These are phyloP conservation scores for Citrus maxima DNA, from an alignment of 345 rosid genomes.

Conservation along the genomic window DNA sequence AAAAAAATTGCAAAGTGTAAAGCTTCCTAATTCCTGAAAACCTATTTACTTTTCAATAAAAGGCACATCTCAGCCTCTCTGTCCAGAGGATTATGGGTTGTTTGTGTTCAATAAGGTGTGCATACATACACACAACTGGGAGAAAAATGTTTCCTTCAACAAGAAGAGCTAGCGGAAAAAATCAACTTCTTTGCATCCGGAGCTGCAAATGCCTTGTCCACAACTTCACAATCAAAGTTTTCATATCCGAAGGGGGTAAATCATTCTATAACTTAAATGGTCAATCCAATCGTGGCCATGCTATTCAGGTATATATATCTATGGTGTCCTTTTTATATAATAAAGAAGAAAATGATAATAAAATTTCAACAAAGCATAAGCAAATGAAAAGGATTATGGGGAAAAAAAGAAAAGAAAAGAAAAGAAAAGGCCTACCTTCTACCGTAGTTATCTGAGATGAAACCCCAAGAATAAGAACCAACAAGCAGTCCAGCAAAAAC, in stretches of 20 bases:
- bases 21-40: background rate
- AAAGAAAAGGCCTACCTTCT: conserved; percentile 30
- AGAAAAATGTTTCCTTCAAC: background rate
- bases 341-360: too few relatives aligned
- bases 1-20: background rate
- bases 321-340: too few relatives aligned
- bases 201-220: too few relatives aligned
- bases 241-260: background rate
- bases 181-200: background rate
- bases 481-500: conserved; percentile 46
- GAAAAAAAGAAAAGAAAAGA: too few relatives aligned
- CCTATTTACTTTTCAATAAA: background rate
- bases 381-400: too few relatives aligned
- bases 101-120: background rate
- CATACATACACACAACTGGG: background rate
- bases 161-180: background rate
- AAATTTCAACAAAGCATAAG: too few relatives aligned
- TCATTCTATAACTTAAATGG: too few relatives aligned
- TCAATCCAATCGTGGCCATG: too few relatives aligned
- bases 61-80: background rate
- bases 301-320: too few relatives aligned
- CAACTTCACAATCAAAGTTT: background rate
- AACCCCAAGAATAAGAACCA: conserved; percentile 53
- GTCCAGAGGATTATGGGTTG: background rate
- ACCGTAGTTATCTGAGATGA: conserved; percentile 38